Percentiles rank a stretch among this genome's conserved stretches.
Conservation (phyloP, 495 filamentous ascomycete genomes). For the Immersiella caudata region DNA sequence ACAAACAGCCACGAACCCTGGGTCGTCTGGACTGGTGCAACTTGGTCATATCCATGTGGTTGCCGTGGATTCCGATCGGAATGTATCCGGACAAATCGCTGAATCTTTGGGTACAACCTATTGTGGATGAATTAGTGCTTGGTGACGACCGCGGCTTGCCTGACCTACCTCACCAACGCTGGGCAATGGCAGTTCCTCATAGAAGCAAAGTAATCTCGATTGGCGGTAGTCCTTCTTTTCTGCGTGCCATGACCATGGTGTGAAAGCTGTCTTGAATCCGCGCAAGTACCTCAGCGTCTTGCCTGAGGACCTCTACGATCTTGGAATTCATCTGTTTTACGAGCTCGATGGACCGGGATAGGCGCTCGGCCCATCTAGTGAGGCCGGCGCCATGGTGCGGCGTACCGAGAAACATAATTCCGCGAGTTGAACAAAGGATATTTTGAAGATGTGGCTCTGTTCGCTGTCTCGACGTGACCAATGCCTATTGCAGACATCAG, state of each 20-base stretch:
- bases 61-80: too few species aligned
- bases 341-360: slow-evolving; percentile 23
- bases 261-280: slow-evolving; percentile 44
- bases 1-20: too few species aligned
- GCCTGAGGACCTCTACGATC: slow-evolving; percentile 27
- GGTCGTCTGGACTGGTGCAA: too few species aligned
- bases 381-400: slow-evolving; percentile 44
- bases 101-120: too few species aligned
- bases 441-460: slow-evolving; percentile 34
- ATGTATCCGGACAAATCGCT: too few species aligned
- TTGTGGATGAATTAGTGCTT: too few species aligned
- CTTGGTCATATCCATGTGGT: too few species aligned
- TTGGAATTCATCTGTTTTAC: slow-evolving; percentile 35
- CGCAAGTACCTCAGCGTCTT: slow-evolving; percentile 37
- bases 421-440: slow-evolving; percentile 37
- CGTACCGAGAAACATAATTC: slow-evolving; percentile 47
- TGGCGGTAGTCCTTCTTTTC: slow-evolving; percentile 18
- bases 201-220: slow-evolving; percentile 43
- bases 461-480: too few species aligned
- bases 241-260: slow-evolving; percentile 35
- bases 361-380: slow-evolving; percentile 34
- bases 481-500: too few species aligned
- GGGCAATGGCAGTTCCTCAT: slow-evolving; percentile 32
- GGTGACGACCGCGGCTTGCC: too few species aligned
- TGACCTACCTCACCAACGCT: slow-evolving; percentile 21